Evolutionary conservation across 495 filamentous ascomycete species (phyloP), one percentile per base, ranked within the genome.

Genomic region (Xylaria flabelliformis): DNA sequence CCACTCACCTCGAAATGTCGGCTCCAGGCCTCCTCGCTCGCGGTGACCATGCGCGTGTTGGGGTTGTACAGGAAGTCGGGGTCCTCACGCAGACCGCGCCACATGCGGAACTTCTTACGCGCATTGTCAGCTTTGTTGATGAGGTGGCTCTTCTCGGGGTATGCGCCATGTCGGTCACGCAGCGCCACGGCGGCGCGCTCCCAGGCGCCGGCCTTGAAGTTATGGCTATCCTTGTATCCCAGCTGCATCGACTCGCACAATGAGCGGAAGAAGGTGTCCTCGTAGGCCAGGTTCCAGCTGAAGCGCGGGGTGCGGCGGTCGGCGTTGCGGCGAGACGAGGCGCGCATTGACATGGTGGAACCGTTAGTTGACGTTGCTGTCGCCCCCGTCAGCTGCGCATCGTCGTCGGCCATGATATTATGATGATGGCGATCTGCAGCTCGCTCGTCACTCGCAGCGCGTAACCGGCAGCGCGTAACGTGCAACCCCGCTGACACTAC

Each of bases 111-210:
- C 80, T 85, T 85, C 77, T 86, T 86, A 34, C 85, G 82, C 50
- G 85, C 85, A 74, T 86, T 86, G 78, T 86, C 85, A 74, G 83
- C 84, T 76, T 86, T 86, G 77, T 86, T 86, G 77, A 86, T 85
- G 19, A 86, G 83, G 50, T 86, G 85, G 73, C 78, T 80, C 80
- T 86, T 86, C 72, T 82, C 80, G 58, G 84, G 83, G 73, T 82
- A 85, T 34, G 84, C 84, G 67, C 79, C 80, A 74, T 86, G 85
- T 36, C 81, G 78, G 26, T 82, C 79, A 75, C 81, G 80, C 44
- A 86, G 77, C 51, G 84, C 83, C 46, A 80, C 76, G 68, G 80
- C 80, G 53, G 85, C 85, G 63, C 83, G 83, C 29, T 86, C 85
- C 85, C 85, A 86, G 10, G 85, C 85, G 63, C 85, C 84, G 26